Percentiles rank a stretch among this genome's conserved stretches.
Conservation (phyloP, 225 moss, liverwort and hornwort genomes). For the Pleurozium schreberi region DNA sequence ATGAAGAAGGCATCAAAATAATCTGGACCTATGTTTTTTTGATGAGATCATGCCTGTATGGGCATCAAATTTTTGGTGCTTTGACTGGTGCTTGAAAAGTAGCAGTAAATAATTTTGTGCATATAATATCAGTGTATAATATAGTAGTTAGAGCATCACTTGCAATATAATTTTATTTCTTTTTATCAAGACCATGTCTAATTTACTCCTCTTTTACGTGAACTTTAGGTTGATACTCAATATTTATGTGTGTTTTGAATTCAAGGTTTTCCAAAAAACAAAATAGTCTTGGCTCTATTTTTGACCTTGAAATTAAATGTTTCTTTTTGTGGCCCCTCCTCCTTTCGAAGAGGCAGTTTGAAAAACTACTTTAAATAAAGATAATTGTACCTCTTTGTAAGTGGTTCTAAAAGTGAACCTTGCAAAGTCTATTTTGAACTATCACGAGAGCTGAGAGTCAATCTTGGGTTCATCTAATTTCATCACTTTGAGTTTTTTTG, state of each 20-base stretch:
- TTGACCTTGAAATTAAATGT: background rate
- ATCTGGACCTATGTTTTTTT: too few species aligned
- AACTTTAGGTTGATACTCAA: background rate
- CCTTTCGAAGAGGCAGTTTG: too few species aligned
- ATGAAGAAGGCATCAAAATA: too few species aligned
- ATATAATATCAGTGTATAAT: background rate
- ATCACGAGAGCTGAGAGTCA: rapidly evolving
- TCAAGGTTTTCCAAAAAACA: background rate
- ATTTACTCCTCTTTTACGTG: background rate
- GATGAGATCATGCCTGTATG: too few species aligned
- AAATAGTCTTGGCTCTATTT: too few species aligned
- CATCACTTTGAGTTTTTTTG: background rate
- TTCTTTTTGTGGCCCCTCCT: too few species aligned
- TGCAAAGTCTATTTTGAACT: background rate
- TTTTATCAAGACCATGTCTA: too few species aligned
- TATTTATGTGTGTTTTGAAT: background rate
- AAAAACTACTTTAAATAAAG: background rate
- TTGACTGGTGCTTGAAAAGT: background rate
- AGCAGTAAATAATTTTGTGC: background rate
- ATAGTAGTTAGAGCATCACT: background rate
- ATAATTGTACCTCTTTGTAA: background rate
- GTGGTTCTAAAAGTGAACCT: rapidly evolving
- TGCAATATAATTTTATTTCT: background rate
- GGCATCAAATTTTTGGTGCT: background rate
- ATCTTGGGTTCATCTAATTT: background rate